Base-by-base conservation (phyloP, 352 stramenopile genomes). In the Thalassiosira ordinaria region DNA sequence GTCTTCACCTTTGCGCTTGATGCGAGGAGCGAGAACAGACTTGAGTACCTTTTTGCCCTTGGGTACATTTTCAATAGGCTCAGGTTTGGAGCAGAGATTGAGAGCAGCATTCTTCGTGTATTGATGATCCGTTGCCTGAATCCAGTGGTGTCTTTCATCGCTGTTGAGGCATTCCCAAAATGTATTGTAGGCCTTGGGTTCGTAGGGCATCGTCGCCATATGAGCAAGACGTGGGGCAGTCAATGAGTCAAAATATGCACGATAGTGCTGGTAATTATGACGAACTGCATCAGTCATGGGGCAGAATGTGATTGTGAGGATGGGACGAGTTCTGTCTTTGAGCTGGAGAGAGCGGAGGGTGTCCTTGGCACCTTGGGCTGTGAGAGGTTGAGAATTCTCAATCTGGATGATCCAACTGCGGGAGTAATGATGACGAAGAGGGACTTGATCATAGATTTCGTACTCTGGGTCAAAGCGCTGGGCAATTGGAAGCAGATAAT, bases 171-270 rank as follows among this genome's bases (percentile, higher is more conserved):
- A 18, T 18, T 52, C 18, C 13, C 18, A 52, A 16, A 52, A 14
- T 14, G 14, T 14, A 14, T 46, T 46, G 37, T 46, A 14, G 7
- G 37, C 37, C 37, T 46, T 46, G 14, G 37, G 37, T 46, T 46
- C 14, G 37, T 7, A 14, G 7, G 37, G 37, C n/a, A 14, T 14
- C 37, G 14, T 46, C 6, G 18, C 18, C 44, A 52, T 52, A 18
- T 52, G 44, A 22, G 44, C 11, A 18, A 24, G 18, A 24, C 37
- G 7, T 5, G 56, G 31, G 22, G 35, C 35, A 13, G 60, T 24
- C 11, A n/a, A 67, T 31, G 59, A 67, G 27, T 69, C 60, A 39
- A 60, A 69, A 31, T 29, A 24, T 4, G 60, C 31, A 35, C 60
- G 60, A 35, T 57, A 69, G 37, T 56, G 24, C 20, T 69, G 33